Percentiles rank a stretch among this genome's conserved stretches.
Conservation (phyloP, 495 filamentous ascomycete genomes). For the Aspergillus bertholletiae region DNA sequence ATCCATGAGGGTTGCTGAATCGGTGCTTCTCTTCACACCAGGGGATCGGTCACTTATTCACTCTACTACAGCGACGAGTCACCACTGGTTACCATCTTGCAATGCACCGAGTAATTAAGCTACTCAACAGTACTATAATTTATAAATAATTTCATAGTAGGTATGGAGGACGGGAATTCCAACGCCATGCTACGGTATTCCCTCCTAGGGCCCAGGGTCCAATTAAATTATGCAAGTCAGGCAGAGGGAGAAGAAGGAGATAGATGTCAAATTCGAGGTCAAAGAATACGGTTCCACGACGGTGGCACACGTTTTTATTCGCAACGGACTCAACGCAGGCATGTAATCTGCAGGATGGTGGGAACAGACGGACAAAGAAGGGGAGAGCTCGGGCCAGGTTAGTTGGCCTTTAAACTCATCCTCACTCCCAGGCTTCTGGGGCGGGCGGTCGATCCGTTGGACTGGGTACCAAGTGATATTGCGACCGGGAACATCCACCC, state of each 20-base stretch:
- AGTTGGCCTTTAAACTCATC: conserved; percentile 2
- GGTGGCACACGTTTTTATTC: not conserved
- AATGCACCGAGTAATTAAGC: too few relatives aligned
- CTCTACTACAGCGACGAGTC: too few relatives aligned
- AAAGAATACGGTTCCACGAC: not conserved
- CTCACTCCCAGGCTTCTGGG: conserved; percentile 11
- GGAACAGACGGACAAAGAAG: conserved; percentile 3
- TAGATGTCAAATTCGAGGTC: not conserved
- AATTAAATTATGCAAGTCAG: not conserved
- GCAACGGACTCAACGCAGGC: not conserved
- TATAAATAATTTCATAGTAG: too few relatives aligned
- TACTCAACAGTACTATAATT: too few relatives aligned
- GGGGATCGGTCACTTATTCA: too few relatives aligned
- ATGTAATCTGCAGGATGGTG: conserved; percentile 4
- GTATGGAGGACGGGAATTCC: too few relatives aligned
- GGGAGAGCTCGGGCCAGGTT: conserved; percentile 11
- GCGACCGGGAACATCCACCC: not conserved
- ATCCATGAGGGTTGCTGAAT: too few relatives aligned
- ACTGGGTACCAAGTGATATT: conserved; percentile 4
- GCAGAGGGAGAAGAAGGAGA: not conserved
- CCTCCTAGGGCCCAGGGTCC: not conserved
- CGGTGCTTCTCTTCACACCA: too few relatives aligned
- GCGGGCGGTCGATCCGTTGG: conserved; percentile 9
- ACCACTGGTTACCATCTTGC: too few relatives aligned
- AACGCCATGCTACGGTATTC: too few relatives aligned